Conservation (phyloP, 257 asterid species). For the Schizonepeta tenuifolia region DNA sequence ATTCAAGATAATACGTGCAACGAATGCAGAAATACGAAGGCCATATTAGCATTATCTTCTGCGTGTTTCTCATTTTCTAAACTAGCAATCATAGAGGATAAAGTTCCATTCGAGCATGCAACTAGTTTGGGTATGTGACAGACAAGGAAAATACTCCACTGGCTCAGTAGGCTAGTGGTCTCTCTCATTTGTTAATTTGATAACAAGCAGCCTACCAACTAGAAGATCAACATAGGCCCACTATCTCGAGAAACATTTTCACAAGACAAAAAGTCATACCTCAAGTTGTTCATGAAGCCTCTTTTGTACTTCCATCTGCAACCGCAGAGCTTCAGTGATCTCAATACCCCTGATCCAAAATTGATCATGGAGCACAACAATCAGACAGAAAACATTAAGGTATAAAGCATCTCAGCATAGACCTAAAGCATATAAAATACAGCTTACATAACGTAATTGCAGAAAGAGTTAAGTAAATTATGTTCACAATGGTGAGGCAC, state of each 20-base stretch:
- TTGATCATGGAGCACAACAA: slow-evolving; percentile 22
- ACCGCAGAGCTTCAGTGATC: slow-evolving; percentile 90
- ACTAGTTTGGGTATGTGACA: slow-evolving; percentile 13
- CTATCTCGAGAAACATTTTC: background rate
- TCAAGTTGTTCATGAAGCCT: slow-evolving; percentile 98
- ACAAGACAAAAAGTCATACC: slow-evolving; percentile 46
- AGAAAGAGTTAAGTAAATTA: too few relatives aligned
- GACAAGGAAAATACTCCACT: background rate
- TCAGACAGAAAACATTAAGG: slow-evolving; percentile 21
- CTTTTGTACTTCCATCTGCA: slow-evolving; percentile 97
- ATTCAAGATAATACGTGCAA: background rate
- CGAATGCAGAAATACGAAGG: background rate
- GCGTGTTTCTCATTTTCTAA: background rate
- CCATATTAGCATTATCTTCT: background rate
- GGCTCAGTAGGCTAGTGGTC: background rate
- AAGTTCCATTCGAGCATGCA: background rate
- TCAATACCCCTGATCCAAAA: slow-evolving; percentile 71
- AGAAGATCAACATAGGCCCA: background rate
- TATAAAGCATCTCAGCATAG: too few relatives aligned
- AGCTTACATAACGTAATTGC: too few relatives aligned
- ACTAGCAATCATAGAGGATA: slow-evolving; percentile 8
- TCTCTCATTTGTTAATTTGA: background rate
- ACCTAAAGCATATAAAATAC: too few relatives aligned
- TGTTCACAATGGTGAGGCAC: too few relatives aligned
- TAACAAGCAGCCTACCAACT: background rate